Base-by-base conservation (phyloP, 192 early-diverging fungal species). In the Phycomyces blakesleeanus region DNA sequence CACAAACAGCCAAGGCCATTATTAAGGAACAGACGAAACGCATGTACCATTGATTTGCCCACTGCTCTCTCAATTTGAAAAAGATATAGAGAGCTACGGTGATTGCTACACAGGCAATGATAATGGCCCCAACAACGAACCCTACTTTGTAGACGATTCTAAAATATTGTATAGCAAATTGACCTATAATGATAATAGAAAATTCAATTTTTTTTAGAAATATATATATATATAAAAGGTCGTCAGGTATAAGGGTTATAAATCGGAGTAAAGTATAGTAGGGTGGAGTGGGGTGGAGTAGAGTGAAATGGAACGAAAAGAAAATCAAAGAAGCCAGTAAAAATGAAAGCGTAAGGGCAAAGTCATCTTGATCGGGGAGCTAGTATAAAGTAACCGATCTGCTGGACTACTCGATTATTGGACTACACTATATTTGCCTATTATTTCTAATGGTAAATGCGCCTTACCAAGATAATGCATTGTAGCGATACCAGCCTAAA, bases 41-140 rank as follows among this genome's bases (percentile, higher is more conserved):
- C 63, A 81, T 82, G 61, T 75, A 76, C 69, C 73, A 71, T 25
- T 59, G 54, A 41, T 68, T 76, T 40, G 63, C 60, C 81, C 81
- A 82, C 51, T 67, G 37, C 27, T 77, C 72, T 29, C 79, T 64
- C 41, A 82, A 55, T 21, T 67, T 67, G 57, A 81, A 82, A 49
- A 82, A 82, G n/a, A 82, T 74, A 22, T 54, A 67, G 10, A 82
- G 56, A 9, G 78, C 70, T 11, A 66, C 59, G 12, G 74, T 78
- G 3, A 74, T 57, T 5, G 78, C 73, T 9, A 49, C 16, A 41
- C 64, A 59, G n/a, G 73, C 78, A 55, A 82, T 76, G 4, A 73
- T 15, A 10, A 65, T 60, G n/a, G 79, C 68, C 0, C 71, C 73
- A 24, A 65, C 44, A 10, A 81, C 62, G 42, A 55, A 71, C 5